These are phyloP conservation scores for Phytophthora citricola DNA, from an alignment of 352 stramenopile species.

Conservation along the genomic window DNA sequence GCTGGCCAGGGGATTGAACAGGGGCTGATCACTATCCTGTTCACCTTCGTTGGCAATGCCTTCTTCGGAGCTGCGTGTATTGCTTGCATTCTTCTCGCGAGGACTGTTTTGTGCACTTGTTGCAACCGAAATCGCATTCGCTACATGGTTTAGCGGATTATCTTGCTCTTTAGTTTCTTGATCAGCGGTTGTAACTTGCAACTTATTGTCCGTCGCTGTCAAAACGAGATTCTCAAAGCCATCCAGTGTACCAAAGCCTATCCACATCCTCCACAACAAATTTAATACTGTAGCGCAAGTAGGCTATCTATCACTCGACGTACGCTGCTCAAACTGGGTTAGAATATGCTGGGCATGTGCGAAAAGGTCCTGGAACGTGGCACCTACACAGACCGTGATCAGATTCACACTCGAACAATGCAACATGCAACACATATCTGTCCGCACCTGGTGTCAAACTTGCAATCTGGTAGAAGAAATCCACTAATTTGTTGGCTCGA, in stretches of 20 bases:
- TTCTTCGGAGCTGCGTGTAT: constrained; percentile 1
- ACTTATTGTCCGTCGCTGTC: constrained; percentile 12
- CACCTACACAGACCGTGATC: constrained; percentile 17
- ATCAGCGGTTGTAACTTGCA: constrained; percentile 1
- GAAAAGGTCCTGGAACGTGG: constrained; percentile 42
- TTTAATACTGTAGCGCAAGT: neutral
- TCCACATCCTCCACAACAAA: constrained; percentile 10
- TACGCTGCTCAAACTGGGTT: constrained; percentile 53
- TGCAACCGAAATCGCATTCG: neutral
- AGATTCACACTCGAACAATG: too few relatives aligned
- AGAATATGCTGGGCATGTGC: constrained; percentile 45
- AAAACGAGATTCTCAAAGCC: constrained; percentile 45
- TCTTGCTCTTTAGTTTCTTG: constrained; percentile 16
- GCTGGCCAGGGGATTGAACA: constrained; percentile 1
- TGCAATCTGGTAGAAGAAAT: constrained; percentile 46
- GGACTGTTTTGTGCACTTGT: neutral
- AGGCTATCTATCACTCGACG: constrained; percentile 6
- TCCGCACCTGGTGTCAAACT: constrained; percentile 45
- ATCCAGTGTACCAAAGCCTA: constrained; percentile 49
- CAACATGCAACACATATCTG: neutral
- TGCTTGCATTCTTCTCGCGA: neutral
- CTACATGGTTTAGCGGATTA: neutral
- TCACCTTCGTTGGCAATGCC: constrained; percentile 2
- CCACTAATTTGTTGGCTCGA: constrained; percentile 43
- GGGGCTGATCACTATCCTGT: constrained; percentile 3